Conservation (phyloP, 805 yeast genomes). For the Candida anglica region DNA sequence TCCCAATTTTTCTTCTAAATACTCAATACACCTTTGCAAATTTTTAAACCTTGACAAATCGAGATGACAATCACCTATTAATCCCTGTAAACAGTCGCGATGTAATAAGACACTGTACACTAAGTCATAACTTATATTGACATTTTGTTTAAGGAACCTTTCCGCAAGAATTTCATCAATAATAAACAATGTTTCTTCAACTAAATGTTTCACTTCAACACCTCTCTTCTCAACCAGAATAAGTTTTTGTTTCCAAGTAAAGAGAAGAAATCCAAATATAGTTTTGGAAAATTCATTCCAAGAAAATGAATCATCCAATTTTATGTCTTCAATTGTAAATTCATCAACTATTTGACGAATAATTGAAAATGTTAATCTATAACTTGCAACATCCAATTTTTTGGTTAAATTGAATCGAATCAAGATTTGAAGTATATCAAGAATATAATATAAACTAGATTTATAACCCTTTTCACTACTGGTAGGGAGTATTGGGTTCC, state of each 20-base stretch:
- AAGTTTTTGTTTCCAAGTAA: conserved; percentile 19
- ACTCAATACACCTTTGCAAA: conserved; percentile 13
- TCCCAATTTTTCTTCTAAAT: conserved; percentile 7
- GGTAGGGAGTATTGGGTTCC: conserved; percentile 28
- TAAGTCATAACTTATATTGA: conserved; percentile 25
- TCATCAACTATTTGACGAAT: conserved; percentile 19
- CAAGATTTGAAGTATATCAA: conserved; percentile 26
- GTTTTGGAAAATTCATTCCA: conserved; percentile 34
- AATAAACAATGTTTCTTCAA: conserved; percentile 22
- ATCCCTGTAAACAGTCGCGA: conserved; percentile 13
- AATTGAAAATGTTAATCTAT: conserved; percentile 21
- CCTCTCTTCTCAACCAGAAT: conserved; percentile 12
- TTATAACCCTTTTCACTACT: conserved; percentile 21
- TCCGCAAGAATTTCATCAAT: conserved; percentile 13
- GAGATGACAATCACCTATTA: conserved; percentile 5
- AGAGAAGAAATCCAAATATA: conserved; percentile 25
- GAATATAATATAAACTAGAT: conserved; percentile 27
- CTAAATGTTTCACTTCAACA: conserved; percentile 7
- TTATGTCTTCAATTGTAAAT: conserved; percentile 12
- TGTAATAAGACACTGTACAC: conserved; percentile 25
- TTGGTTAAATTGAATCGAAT: conserved; percentile 36
- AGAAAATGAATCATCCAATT: conserved; percentile 16
- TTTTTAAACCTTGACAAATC: conserved; percentile 7
- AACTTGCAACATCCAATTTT: conserved; percentile 28
- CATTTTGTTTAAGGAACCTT: conserved; percentile 16